phyloP scores from a whole-genome alignment of 2,329 filamentous ascomycete species.

The Fusarium pininemorale region DNA sequence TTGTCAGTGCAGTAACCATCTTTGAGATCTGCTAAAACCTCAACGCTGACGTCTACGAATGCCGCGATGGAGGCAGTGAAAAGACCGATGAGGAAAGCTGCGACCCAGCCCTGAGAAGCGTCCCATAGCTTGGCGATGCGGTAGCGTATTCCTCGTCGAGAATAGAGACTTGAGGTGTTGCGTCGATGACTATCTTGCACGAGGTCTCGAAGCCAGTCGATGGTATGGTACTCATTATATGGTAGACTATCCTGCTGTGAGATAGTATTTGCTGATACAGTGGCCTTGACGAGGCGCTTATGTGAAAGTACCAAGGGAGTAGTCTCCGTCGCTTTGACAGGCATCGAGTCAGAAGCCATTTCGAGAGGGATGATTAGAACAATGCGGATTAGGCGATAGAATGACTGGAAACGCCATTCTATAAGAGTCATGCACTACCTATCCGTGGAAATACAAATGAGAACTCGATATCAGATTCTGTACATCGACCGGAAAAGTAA shows the following conservation, averaged over 20 bases:
- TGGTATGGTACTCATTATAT: conserved; percentile 70
- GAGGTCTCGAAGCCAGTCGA: conserved; percentile 70
- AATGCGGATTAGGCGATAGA: too few species aligned
- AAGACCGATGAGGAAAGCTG: conserved; percentile 20
- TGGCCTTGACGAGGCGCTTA: accelerated
- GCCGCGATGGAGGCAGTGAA: conserved; percentile 14
- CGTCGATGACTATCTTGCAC: conserved; percentile 43
- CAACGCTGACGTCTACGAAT: conserved; percentile 24
- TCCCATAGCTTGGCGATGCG: background rate
- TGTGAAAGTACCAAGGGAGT: background rate
- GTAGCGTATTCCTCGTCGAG: background rate
- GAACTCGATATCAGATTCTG: too few species aligned
- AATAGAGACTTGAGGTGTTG: background rate
- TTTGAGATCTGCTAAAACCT: conserved; percentile 23
- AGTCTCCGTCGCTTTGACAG: background rate
- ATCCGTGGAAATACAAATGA: too few species aligned
- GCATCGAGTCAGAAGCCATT: background rate
- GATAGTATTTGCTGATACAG: accelerated
- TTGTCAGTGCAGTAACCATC: conserved; percentile 21
- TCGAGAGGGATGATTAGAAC: too few species aligned
- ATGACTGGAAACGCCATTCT: too few species aligned
- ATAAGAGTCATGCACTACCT: too few species aligned
- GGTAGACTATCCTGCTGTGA: background rate
- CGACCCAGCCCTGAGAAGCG: conserved; percentile 16
- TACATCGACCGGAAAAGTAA: background rate